Percentiles rank a stretch among this genome's conserved stretches.
phyloP scores from a whole-genome alignment of 2,329 filamentous ascomycete species.

The Akanthomyces lecanii region DNA sequence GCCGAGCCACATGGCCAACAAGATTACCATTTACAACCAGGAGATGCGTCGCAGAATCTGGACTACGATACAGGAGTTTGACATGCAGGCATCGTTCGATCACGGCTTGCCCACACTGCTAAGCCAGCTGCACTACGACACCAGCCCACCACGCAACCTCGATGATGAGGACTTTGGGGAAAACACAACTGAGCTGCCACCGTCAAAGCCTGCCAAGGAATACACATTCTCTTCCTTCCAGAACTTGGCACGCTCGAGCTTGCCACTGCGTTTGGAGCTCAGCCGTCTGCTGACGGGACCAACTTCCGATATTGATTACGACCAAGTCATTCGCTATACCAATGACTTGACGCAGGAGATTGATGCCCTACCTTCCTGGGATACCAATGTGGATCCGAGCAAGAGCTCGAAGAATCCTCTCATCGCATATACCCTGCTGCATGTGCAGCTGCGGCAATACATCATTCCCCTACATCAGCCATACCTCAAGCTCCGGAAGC shows the following conservation, averaged over 20 bases:
- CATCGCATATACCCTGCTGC: conserved; percentile 55
- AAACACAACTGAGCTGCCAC: conserved; percentile 46
- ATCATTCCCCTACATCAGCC: conserved; percentile 59
- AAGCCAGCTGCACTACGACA: conserved; percentile 53
- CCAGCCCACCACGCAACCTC: conserved; percentile 52
- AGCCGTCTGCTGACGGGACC: conserved; percentile 53
- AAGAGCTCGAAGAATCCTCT: conserved; percentile 49
- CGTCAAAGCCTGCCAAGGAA: conserved; percentile 46
- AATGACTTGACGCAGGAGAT: conserved; percentile 59
- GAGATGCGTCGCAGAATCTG: conserved; percentile 60
- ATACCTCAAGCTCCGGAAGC: conserved; percentile 55
- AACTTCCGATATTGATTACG: conserved; percentile 53
- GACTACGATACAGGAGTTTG: conserved; percentile 59
- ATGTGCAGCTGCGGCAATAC: conserved; percentile 58
- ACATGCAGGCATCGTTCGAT: conserved; percentile 59
- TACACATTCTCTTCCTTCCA: conserved; percentile 59
- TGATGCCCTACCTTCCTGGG: conserved; percentile 55
- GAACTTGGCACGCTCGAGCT: conserved; percentile 52
- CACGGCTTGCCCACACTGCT: conserved; percentile 56
- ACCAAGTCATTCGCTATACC: conserved; percentile 57
- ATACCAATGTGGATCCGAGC: conserved; percentile 33
- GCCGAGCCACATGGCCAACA: conserved; percentile 50
- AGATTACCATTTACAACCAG: conserved; percentile 55
- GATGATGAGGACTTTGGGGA: conserved; percentile 56
- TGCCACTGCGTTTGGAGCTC: conserved; percentile 53